Conservation (phyloP, 805 yeast species). For the Saturnispora sanitii region DNA sequence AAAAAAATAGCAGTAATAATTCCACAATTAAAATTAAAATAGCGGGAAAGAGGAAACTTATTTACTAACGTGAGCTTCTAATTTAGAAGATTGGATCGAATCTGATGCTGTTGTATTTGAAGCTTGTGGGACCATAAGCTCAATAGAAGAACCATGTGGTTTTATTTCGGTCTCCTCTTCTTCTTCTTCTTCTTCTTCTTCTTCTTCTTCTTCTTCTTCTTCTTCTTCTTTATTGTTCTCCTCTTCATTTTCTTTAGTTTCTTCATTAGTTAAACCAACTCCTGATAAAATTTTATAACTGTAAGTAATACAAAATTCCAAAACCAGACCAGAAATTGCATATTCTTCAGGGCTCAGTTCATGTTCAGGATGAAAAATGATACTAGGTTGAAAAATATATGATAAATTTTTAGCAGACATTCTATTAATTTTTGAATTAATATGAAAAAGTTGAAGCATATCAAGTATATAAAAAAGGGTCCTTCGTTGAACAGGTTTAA, state of each 20-base stretch:
- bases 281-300: slow-evolving; percentile 66
- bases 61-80: neutral
- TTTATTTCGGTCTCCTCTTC: neutral
- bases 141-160: neutral
- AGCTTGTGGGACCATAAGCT: neutral
- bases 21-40: too few species aligned
- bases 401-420: slow-evolving; percentile 93
- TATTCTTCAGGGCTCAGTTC: slow-evolving; percentile 90
- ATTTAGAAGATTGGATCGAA: neutral
- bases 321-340: slow-evolving; percentile 73
- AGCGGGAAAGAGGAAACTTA: neutral
- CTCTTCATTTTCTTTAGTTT: neutral
- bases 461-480: slow-evolving; percentile 80
- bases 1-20: too few species aligned
- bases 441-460: slow-evolving; percentile 73
- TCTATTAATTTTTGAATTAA: slow-evolving; percentile 63
- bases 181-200: neutral
- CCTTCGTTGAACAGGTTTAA: slow-evolving; percentile 76
- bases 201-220: neutral
- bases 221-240: neutral
- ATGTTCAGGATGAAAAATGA: slow-evolving; percentile 84
- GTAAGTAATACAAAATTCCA: slow-evolving; percentile 82
- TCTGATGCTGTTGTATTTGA: neutral
- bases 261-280: slow-evolving; percentile 13
- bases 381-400: slow-evolving; percentile 95